Evolutionary conservation across 495 filamentous ascomycete species (phyloP).

Genomic region (Aspergillus kassunensis): DNA sequence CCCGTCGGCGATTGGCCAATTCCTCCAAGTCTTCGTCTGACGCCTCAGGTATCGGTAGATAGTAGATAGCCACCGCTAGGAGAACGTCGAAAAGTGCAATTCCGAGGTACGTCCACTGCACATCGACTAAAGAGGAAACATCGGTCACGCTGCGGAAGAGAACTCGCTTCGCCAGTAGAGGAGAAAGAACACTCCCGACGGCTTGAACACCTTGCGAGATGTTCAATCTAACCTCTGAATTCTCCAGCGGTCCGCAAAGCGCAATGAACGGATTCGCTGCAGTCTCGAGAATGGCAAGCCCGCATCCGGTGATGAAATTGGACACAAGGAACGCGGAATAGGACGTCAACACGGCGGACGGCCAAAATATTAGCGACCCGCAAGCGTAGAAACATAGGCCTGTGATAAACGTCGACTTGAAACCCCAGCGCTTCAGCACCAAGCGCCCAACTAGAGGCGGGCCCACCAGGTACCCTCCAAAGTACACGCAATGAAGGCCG

Average conservation of each 20-base stretch:
- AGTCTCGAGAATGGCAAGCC: slow-evolving; percentile 60
- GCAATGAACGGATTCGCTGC: slow-evolving; percentile 66
- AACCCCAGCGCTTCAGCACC: slow-evolving; percentile 60
- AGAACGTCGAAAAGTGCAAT: slow-evolving; percentile 62
- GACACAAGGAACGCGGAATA: slow-evolving; percentile 62
- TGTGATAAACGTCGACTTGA: slow-evolving; percentile 62
- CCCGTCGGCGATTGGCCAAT: slow-evolving; percentile 47
- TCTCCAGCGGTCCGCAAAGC: slow-evolving; percentile 63
- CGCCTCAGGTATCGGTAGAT: slow-evolving; percentile 63
- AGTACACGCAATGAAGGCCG: slow-evolving; percentile 63
- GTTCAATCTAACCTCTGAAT: slow-evolving; percentile 62
- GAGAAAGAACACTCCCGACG: slow-evolving; percentile 58
- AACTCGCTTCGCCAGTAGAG: slow-evolving; percentile 57
- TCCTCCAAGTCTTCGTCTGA: slow-evolving; percentile 60
- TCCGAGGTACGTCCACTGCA: slow-evolving; percentile 70
- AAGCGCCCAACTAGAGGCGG: slow-evolving; percentile 56
- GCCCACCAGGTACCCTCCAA: slow-evolving; percentile 55
- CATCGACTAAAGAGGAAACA: slow-evolving; percentile 55
- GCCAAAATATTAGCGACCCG: slow-evolving; percentile 69
- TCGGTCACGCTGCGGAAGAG: slow-evolving; percentile 52
- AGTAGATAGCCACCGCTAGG: slow-evolving; percentile 61
- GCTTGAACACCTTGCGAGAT: slow-evolving; percentile 68
- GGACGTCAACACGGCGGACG: slow-evolving; percentile 62
- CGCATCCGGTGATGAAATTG: slow-evolving; percentile 65
- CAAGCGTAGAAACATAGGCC: slow-evolving; percentile 62